Conservation (phyloP, 345 rosid species). For the Sisymbrium altissimum region DNA sequence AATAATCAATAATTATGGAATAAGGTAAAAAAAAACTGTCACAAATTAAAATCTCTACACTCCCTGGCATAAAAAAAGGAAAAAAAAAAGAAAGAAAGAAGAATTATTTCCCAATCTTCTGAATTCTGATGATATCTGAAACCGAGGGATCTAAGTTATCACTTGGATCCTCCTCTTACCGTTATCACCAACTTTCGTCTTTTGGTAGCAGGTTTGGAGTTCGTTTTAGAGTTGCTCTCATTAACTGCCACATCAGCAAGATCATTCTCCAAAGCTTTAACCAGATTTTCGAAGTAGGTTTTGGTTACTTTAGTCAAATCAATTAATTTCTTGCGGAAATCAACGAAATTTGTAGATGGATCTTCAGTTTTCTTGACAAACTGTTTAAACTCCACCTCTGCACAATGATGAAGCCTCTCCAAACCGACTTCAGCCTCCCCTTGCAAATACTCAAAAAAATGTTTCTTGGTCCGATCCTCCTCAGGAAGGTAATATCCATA, state of each 20-base stretch:
- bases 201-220: neutral
- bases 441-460: constrained; percentile 74
- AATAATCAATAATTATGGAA: too few species aligned
- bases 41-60: too few species aligned
- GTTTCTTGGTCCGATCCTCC: constrained; percentile 37
- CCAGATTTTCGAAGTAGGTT: constrained; percentile 75
- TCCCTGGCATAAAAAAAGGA: too few species aligned
- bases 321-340: constrained; percentile 53
- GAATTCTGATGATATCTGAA: too few species aligned
- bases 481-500: constrained; percentile 75
- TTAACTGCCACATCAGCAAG: constrained; percentile 47
- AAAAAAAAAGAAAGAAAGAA: too few species aligned
- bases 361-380: neutral
- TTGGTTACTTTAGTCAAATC: constrained; percentile 62
- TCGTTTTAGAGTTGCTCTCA: neutral
- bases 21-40: too few species aligned
- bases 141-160: too few species aligned
- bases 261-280: constrained; percentile 72
- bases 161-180: neutral
- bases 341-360: constrained; percentile 40
- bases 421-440: constrained; percentile 33
- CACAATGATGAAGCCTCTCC: constrained; percentile 32
- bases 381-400: constrained; percentile 14
- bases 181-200: neutral
- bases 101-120: too few species aligned